Conservation (phyloP, 2,329 filamentous ascomycete species). For the Ophiostoma populinum region DNA sequence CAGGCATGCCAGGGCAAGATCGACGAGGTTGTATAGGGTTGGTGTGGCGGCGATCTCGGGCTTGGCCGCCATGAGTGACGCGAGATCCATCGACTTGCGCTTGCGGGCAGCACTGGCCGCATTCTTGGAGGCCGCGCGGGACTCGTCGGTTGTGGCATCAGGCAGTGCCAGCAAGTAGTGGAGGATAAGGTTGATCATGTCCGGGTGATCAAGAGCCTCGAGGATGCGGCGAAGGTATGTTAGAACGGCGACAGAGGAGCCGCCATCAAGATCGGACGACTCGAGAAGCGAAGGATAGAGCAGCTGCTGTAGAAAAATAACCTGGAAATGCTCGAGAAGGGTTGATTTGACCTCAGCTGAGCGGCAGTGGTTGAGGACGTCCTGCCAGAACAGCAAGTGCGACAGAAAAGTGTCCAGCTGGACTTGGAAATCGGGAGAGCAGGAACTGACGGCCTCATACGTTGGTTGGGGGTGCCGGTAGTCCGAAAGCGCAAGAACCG, state of each 20-base stretch:
- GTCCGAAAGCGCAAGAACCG: constrained; percentile 77
- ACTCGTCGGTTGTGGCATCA: constrained; percentile 27
- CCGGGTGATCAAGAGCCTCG: constrained; percentile 79
- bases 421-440: constrained; percentile 59
- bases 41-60: constrained; percentile 61
- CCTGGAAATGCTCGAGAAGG: constrained; percentile 88
- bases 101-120: constrained; percentile 54
- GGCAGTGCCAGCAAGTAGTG: constrained; percentile 79
- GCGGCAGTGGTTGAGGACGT: constrained; percentile 87
- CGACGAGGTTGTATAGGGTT: constrained; percentile 79
- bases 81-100: constrained; percentile 75
- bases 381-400: constrained; percentile 94
- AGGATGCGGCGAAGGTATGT: constrained; percentile 85
- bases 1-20: constrained; percentile 74
- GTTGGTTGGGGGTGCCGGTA: constrained; percentile 57
- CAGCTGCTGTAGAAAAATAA: constrained; percentile 87
- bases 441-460: constrained; percentile 56
- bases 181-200: constrained; percentile 85
- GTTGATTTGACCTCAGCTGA: constrained; percentile 86
- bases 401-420: constrained; percentile 89
- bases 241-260: constrained; percentile 87
- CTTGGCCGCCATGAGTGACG: constrained; percentile 61
- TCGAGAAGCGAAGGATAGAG: constrained; percentile 92
- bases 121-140: constrained; percentile 17
- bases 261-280: constrained; percentile 91